Conservation (phyloP, 164 flowering plant genomes). For the Vitis rupestris region DNA sequence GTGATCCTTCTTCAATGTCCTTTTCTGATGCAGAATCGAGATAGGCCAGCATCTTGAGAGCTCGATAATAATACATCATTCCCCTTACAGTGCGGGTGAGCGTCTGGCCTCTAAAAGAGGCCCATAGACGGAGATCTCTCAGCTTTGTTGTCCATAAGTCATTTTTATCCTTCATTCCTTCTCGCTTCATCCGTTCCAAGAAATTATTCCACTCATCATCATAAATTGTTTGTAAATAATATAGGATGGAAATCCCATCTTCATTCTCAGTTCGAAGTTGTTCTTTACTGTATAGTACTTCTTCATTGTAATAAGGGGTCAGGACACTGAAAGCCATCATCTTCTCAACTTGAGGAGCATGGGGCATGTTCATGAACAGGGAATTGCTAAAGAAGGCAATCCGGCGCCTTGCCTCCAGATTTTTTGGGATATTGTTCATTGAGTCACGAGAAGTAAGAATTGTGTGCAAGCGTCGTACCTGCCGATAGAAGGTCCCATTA, state of each 20-base stretch:
- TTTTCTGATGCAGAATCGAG: conserved; percentile 69
- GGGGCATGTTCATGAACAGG: conserved; percentile 75
- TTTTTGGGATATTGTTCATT: conserved; percentile 52
- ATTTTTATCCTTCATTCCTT: conserved; percentile 45
- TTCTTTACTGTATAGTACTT: conserved; percentile 55
- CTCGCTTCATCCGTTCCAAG: conserved; percentile 57
- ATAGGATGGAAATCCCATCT: conserved; percentile 65
- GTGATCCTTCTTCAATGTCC: conserved; percentile 52
- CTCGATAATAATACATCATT: conserved; percentile 72
- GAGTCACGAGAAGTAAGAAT: conserved; percentile 66
- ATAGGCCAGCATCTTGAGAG: conserved; percentile 67
- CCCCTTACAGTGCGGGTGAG: conserved; percentile 68
- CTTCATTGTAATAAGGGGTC: conserved; percentile 73
- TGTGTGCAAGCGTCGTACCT: conserved; percentile 56
- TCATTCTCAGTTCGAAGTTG: conserved; percentile 58
- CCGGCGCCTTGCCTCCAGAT: conserved; percentile 69
- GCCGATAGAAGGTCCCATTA: conserved; percentile 50
- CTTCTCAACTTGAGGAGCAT: conserved; percentile 72
- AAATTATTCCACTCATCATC: conserved; percentile 68
- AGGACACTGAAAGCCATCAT: conserved; percentile 72
- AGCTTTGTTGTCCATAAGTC: conserved; percentile 55
- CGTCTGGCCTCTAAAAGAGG: conserved; percentile 71
- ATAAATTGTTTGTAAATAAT: conserved; percentile 63
- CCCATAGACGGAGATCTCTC: conserved; percentile 70
- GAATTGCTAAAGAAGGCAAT: conserved; percentile 74